Evolutionary conservation across 2,329 filamentous ascomycete genomes (phyloP).

Genomic region (Penicillium decumbens): DNA sequence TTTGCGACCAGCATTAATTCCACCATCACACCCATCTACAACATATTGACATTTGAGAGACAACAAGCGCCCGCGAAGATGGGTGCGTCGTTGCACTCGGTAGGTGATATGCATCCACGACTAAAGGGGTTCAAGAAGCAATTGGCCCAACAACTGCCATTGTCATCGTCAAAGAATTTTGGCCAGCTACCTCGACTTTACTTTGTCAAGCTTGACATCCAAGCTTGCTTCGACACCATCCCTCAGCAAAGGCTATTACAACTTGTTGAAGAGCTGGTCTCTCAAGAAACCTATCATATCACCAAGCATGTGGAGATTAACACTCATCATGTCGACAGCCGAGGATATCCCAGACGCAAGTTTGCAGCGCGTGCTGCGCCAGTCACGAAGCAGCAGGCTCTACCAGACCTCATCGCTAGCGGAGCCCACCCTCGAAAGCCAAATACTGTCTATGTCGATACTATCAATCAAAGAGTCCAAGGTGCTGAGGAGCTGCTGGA

Average conservation of each 20-base stretch:
- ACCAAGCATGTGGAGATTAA: slow-evolving; percentile 70
- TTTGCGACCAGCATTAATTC: slow-evolving; percentile 64
- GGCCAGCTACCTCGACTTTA: slow-evolving; percentile 55
- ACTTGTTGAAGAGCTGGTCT: slow-evolving; percentile 57
- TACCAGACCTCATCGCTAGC: slow-evolving; percentile 45
- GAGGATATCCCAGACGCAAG: slow-evolving; percentile 33
- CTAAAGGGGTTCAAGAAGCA: slow-evolving; percentile 63
- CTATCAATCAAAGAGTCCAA: slow-evolving; percentile 55
- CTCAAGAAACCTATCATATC: slow-evolving; percentile 63
- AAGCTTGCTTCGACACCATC: slow-evolving; percentile 91
- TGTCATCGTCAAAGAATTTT: background rate
- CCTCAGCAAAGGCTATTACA: slow-evolving; percentile 70
- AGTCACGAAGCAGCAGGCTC: slow-evolving; percentile 40
- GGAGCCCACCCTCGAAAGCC: slow-evolving; percentile 44
- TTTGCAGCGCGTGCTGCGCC: slow-evolving; percentile 54
- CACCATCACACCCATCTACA: slow-evolving; percentile 68
- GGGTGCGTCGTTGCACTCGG: slow-evolving; percentile 76
- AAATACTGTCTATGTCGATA: slow-evolving; percentile 75
- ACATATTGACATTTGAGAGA: slow-evolving; percentile 73
- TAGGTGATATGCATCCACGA: slow-evolving; percentile 71
- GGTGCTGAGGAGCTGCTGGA: slow-evolving; percentile 58
- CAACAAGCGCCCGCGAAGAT: slow-evolving; percentile 54
- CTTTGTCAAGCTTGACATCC: slow-evolving; percentile 89
- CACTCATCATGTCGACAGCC: slow-evolving; percentile 28
- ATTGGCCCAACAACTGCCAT: slow-evolving; percentile 7